Base-by-base conservation (phyloP, 768 basidiomycete genomes). In the Myochromella boudieri region DNA sequence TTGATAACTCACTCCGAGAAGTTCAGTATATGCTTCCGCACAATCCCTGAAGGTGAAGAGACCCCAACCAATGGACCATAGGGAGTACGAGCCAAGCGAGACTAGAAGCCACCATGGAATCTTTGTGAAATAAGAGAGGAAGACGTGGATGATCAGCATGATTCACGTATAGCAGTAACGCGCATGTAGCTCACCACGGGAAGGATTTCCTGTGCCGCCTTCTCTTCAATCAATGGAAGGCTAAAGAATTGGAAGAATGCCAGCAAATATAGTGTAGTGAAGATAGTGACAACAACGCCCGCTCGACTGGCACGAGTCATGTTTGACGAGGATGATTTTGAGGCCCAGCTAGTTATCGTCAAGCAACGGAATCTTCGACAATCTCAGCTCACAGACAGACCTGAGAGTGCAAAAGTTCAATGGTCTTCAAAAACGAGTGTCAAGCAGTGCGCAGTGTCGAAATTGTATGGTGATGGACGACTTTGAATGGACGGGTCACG, bases 61-160 rank as follows among this genome's bases (percentile, higher is more conserved):
- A 2, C 88, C 89, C 75, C 80, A 79, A 8, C 90, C 88, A 15
- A 91, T 78, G 8, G 83, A 85, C 68, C 81, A 81, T 9, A 91
- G 76, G 14, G 85, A 85, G 61, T 87, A 91, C 1, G 88, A 81
- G 10, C 90, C 90, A 53, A 89, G 89, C 1, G 84, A 71, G 2
- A 91, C 83, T 10, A 91, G 76, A 7, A 88, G 58, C 87, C 87
- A 91, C 84, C 85, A 92, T 2, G 89, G 88, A 24, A 91, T 63
- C 89, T 90, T 46, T n/a, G 37, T 20, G 20, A 11, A 28, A 20
- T 10, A 11, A 17, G 15, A 34, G 20, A n/a, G 20, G 31, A 43
- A 8, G 15, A n/a, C 4, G 44, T 31, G 14, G 14, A 7, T 29
- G 26, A 37, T 37, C 27, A 29, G 20, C 3, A 20, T 22, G 31